Evolutionary conservation across 768 basidiomycete species (phyloP).

Genomic region (Ramaria rubella): DNA sequence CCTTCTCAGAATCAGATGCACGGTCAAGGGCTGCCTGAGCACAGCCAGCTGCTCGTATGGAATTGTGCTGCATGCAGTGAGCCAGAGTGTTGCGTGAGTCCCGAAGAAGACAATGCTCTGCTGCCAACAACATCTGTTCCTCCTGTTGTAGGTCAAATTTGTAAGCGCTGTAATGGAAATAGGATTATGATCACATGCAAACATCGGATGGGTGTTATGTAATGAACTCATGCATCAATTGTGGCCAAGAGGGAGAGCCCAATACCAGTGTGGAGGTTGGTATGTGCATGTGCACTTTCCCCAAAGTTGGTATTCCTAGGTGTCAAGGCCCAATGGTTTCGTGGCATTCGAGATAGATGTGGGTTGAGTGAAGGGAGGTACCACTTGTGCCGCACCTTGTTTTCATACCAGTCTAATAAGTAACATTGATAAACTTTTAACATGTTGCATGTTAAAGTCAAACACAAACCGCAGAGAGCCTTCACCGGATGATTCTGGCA

Average conservation of each 20-base stretch:
- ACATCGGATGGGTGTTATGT: too few relatives aligned
- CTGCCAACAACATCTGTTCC: too few relatives aligned
- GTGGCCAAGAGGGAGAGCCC: slow-evolving; percentile 16
- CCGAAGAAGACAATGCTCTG: background rate
- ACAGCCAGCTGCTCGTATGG: background rate
- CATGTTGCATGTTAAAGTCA: background rate
- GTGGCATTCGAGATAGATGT: slow-evolving; percentile 12
- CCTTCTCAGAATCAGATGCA: too few relatives aligned
- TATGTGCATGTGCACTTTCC: too few relatives aligned
- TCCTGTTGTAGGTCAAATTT: too few relatives aligned
- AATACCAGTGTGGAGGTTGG: too few relatives aligned
- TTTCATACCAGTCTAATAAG: slow-evolving; percentile 17
- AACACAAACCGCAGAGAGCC: slow-evolving; percentile 12
- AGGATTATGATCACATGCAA: too few relatives aligned
- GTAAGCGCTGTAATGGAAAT: background rate
- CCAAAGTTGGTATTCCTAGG: slow-evolving; percentile 18
- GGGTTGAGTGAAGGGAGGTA: slow-evolving; percentile 17
- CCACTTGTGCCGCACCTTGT: slow-evolving; percentile 15
- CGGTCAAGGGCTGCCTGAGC: too few relatives aligned
- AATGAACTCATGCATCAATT: slow-evolving; percentile 11
- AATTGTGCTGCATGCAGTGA: background rate
- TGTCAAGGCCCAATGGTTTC: slow-evolving; percentile 15
- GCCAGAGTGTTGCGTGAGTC: background rate
- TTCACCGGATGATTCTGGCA: slow-evolving; percentile 12
- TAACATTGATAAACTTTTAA: background rate